These are phyloP conservation scores for Chlamydomonas incerta DNA, from an alignment of 139 green algal species.

Conservation along the genomic window DNA sequence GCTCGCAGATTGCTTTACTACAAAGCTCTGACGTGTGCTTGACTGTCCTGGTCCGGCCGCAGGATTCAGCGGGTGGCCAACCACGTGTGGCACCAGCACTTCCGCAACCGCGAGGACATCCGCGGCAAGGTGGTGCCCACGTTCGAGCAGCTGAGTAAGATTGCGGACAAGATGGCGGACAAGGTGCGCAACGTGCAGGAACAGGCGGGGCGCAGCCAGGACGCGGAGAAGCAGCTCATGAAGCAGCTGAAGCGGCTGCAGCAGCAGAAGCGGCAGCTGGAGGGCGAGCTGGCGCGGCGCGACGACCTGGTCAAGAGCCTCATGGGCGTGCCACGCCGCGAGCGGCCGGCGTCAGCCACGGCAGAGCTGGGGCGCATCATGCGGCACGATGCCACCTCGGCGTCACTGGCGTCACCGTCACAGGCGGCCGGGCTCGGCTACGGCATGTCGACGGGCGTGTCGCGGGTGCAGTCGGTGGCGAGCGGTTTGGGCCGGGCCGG, in stretches of 20 bases:
- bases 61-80: constrained; percentile 60
- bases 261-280: constrained; percentile 47
- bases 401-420: background rate
- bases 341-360: constrained; percentile 5
- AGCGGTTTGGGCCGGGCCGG: too few species aligned
- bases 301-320: constrained; percentile 40
- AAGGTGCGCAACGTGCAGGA: constrained; percentile 1
- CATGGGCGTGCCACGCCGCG: constrained; percentile 26
- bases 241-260: constrained; percentile 33
- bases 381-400: background rate
- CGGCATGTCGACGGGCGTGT: background rate
- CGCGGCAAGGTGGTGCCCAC: constrained; percentile 55
- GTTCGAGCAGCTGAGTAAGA: constrained; percentile 52
- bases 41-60: background rate
- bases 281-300: constrained; percentile 24
- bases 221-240: constrained; percentile 32
- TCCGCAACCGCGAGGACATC: constrained; percentile 46
- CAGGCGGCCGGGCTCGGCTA: background rate
- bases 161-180: constrained; percentile 51
- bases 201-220: background rate
- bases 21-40: too few species aligned
- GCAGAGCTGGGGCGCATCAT: constrained; percentile 10
- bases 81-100: constrained; percentile 58
- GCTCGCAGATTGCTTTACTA: too few species aligned
- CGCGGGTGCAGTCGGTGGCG: too few species aligned